Evolutionary conservation across 2,329 filamentous ascomycete species (phyloP), one percentile per base, ranked within the genome.

Genomic region (Xylogone sp.): DNA sequence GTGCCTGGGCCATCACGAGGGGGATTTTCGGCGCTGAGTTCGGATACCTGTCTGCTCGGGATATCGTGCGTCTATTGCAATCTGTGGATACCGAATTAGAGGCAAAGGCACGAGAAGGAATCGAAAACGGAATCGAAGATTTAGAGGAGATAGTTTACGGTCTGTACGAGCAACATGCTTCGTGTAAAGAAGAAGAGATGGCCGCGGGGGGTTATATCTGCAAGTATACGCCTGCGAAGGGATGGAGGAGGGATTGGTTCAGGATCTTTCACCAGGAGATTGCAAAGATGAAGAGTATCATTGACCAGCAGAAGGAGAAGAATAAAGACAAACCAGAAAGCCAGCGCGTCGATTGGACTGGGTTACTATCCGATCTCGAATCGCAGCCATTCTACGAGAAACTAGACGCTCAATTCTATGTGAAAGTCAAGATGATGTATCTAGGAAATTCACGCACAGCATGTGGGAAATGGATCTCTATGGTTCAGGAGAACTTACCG

Each of bases 401-500:
- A 34, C 18, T 42, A 31, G 43, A 21, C 10, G 52, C 13, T 42
- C 12, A 43, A 3, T 20, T 51, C 13, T 50, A 45, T 16, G 34
- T 58, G 3, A 21, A 42, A 27, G 42, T 58, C 12, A 42, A 48
- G n/a, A 22, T 56, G 7, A 44, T 53, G 1, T 59, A 60, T 31
- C 47, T 49, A 9, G 58, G 55, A 2, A 21, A 46, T n/a, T 60
- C 55, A 21, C 51, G 42, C 7, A 19, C 48, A n/a, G 50, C 43
- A 46, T 53, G 56, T 20, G 51, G 49, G 4, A 29, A 53, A 16
- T 60, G 56, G 58, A 19, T 60, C 2, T 43, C 53, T 3, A 54
- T 54, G 51, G 42, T 58, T 10, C 43, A 59, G 22, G 29, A 43
- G 5, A 50, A 46, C 19, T 20, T 58, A 42, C 20, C 12, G 12